Percentiles rank a stretch among this genome's conserved stretches.
phyloP scores from a whole-genome alignment of 805 yeast genomes.

The Monosporozyma unispora region DNA sequence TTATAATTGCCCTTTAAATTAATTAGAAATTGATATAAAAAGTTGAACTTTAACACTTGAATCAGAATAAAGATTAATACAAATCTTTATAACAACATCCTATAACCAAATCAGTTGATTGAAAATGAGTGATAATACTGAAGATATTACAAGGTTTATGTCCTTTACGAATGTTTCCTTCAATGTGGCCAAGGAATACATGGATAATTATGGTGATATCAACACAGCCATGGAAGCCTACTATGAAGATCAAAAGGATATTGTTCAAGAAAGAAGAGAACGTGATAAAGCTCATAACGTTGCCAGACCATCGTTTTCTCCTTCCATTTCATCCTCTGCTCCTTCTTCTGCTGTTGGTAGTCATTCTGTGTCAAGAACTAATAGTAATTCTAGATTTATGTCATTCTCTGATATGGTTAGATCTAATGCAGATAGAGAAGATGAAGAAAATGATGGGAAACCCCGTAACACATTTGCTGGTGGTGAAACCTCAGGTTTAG shows the following conservation, averaged over 20 bases:
- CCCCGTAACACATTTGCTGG: conserved; percentile 56
- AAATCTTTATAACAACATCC: no score
- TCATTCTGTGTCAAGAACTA: background rate
- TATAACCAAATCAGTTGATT: background rate
- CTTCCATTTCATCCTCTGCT: background rate
- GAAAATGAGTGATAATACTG: background rate
- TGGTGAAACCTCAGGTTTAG: conserved; percentile 66
- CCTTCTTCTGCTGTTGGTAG: background rate
- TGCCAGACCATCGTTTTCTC: background rate
- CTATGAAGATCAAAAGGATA: conserved; percentile 13
- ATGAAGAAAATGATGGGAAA: conserved; percentile 39
- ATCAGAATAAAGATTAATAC: background rate
- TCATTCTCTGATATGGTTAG: conserved; percentile 33
- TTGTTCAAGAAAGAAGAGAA: background rate
- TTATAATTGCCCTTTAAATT: background rate
- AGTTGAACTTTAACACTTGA: background rate
- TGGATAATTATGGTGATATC: conserved; percentile 24
- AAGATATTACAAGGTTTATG: conserved; percentile 21
- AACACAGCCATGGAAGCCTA: conserved; percentile 24
- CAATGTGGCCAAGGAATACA: conserved; percentile 32
- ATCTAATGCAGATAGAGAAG: conserved; percentile 32
- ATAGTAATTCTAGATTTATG: conserved; percentile 29
- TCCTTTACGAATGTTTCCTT: conserved; percentile 33
- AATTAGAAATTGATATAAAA: background rate
- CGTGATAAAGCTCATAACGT: background rate